These are phyloP conservation scores for Trichoderma atroviride DNA, from an alignment of 2,329 filamentous ascomycete genomes.

Conservation along the genomic window DNA sequence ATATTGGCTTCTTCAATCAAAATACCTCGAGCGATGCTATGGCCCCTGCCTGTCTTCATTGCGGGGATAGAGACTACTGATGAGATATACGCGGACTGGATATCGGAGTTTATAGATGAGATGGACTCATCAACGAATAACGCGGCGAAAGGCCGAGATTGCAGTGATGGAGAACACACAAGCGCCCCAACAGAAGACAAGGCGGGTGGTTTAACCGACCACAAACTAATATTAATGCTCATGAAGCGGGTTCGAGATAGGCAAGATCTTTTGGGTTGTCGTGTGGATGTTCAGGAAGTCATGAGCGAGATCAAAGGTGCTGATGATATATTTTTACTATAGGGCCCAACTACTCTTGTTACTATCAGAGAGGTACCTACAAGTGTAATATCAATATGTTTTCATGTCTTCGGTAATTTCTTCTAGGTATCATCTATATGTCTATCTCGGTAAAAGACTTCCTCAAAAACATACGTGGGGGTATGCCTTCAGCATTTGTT, in stretches of 20 bases:
- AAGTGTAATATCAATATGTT: neutral
- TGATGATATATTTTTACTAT: neutral
- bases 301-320: slow-evolving; percentile 1
- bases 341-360: neutral
- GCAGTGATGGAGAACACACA: neutral
- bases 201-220: neutral
- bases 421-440: neutral
- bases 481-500: neutral
- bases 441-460: neutral
- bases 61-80: slow-evolving; percentile 22
- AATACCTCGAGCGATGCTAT: slow-evolving; percentile 21
- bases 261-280: neutral
- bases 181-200: neutral
- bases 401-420: neutral
- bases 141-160: neutral
- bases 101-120: slow-evolving; percentile 14
- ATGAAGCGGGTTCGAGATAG: slow-evolving; percentile 1
- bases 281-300: neutral
- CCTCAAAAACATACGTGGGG: neutral
- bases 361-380: neutral
- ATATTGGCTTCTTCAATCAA: neutral
- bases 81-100: slow-evolving; percentile 22
- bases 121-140: neutral
- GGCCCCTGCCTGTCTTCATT: slow-evolving; percentile 19
- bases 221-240: neutral